These are phyloP conservation scores for Penicillium fuscoglaucum DNA, from an alignment of 2,329 filamentous ascomycete species.

Conservation along the genomic window DNA sequence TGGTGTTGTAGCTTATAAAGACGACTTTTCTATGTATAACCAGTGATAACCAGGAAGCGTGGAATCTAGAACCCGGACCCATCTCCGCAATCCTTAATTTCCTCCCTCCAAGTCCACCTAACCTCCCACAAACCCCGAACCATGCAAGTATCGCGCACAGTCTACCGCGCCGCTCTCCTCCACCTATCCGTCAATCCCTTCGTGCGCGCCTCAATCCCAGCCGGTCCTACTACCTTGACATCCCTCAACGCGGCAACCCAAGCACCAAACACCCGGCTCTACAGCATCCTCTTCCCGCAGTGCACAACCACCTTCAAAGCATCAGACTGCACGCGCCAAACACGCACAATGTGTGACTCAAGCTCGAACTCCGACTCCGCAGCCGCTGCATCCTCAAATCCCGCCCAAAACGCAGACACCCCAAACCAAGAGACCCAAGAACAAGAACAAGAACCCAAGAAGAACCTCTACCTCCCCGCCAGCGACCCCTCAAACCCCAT, in stretches of 20 bases:
- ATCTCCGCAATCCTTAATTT: slow-evolving; percentile 7
- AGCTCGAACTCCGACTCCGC: neutral
- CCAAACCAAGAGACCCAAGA: slow-evolving; percentile 10
- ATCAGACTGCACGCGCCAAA: slow-evolving; percentile 11
- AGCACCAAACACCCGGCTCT: slow-evolving; percentile 17
- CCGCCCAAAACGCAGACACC: neutral
- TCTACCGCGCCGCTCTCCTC: slow-evolving; percentile 32
- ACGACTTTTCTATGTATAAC: too few species aligned
- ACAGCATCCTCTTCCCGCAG: slow-evolving; percentile 32
- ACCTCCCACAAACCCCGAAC: neutral
- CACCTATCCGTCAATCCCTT: slow-evolving; percentile 26
- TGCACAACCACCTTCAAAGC: slow-evolving; percentile 20
- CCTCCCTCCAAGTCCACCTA: neutral
- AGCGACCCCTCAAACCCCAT: slow-evolving; percentile 56
- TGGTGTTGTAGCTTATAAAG: too few species aligned
- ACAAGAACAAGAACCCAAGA: slow-evolving; percentile 10
- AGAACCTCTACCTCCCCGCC: slow-evolving; percentile 61
- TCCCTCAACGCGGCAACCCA: slow-evolving; percentile 10
- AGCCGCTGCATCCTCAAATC: neutral
- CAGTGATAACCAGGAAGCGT: neutral
- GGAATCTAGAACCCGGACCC: neutral
- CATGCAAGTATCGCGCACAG: slow-evolving; percentile 33
- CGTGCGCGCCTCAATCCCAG: slow-evolving; percentile 22
- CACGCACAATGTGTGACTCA: slow-evolving; percentile 27
- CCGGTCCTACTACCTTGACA: neutral